Conservation (phyloP, 2,329 filamentous ascomycete species). For the Helotiales sp. region DNA sequence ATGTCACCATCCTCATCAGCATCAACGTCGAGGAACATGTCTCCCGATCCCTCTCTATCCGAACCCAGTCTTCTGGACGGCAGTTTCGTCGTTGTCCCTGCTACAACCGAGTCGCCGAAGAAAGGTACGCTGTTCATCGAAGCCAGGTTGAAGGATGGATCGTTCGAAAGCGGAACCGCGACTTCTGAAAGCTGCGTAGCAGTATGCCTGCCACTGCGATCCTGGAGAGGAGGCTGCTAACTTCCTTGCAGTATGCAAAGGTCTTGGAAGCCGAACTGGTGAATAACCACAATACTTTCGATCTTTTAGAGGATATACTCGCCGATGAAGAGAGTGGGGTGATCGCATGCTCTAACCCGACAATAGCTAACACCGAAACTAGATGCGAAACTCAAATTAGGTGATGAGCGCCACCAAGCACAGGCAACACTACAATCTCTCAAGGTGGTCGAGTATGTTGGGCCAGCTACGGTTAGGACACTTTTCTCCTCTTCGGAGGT, state of each 20-base stretch:
- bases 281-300: slow-evolving; percentile 20
- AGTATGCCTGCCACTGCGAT: background rate
- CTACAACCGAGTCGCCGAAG: background rate
- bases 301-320: slow-evolving; percentile 31
- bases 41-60: background rate
- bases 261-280: slow-evolving; percentile 24
- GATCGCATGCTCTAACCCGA: background rate
- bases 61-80: background rate
- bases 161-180: background rate
- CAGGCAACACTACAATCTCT: slow-evolving; percentile 29
- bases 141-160: slow-evolving; percentile 20
- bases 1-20: background rate
- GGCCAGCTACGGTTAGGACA: slow-evolving; percentile 16
- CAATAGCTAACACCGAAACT: background rate
- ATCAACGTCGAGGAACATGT: background rate
- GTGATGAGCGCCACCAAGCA: slow-evolving; percentile 15
- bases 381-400: slow-evolving; percentile 23
- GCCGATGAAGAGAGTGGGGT: slow-evolving; percentile 25
- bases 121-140: slow-evolving; percentile 30
- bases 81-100: background rate
- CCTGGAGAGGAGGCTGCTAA: background rate
- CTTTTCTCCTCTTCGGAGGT: slow-evolving; percentile 29
- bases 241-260: slow-evolving; percentile 3
- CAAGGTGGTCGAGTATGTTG: slow-evolving; percentile 38
- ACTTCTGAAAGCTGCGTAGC: background rate